Conservation (phyloP, 2,329 filamentous ascomycete genomes). For the Alternaria viburni region DNA sequence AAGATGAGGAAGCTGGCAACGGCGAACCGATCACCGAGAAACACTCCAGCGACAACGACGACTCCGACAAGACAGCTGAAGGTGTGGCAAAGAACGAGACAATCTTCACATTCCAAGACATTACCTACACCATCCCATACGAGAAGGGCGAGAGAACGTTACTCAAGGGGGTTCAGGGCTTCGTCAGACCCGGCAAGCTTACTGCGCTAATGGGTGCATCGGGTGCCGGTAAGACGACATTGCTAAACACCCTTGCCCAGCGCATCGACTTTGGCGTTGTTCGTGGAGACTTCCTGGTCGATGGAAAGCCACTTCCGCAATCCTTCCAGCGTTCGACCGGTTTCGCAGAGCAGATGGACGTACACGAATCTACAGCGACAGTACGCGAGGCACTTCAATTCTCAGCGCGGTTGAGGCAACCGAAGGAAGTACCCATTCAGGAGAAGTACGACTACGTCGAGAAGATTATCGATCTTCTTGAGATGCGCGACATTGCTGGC, state of each 20-base stretch:
- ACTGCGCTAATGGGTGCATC: slow-evolving; percentile 79
- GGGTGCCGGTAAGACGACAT: slow-evolving; percentile 54
- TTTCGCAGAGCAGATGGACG: slow-evolving; percentile 72
- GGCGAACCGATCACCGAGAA: slow-evolving; percentile 37
- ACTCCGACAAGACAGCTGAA: slow-evolving; percentile 43
- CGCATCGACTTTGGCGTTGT: slow-evolving; percentile 55
- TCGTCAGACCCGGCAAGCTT: slow-evolving; percentile 88
- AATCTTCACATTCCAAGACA: slow-evolving; percentile 79
- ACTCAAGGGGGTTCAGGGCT: slow-evolving; percentile 71
- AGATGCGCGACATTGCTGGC: slow-evolving; percentile 69
- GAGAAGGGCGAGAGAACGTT: slow-evolving; percentile 54
- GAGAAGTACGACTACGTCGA: slow-evolving; percentile 72
- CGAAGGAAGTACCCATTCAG: slow-evolving; percentile 60
- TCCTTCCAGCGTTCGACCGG: slow-evolving; percentile 82
- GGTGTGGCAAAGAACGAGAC: slow-evolving; percentile 67
- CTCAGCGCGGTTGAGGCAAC: slow-evolving; percentile 68
- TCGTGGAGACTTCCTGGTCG: slow-evolving; percentile 54
- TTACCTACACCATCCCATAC: slow-evolving; percentile 75
- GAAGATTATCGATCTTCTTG: slow-evolving; percentile 66
- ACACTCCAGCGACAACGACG: slow-evolving; percentile 31
- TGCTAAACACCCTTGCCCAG: slow-evolving; percentile 48
- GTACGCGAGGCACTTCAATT: slow-evolving; percentile 70
- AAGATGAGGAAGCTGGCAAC: slow-evolving; percentile 60
- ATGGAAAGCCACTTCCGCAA: slow-evolving; percentile 56
- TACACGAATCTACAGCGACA: slow-evolving; percentile 67